Base-by-base conservation (phyloP, 2,329 filamentous ascomycete genomes). In the Chaetomium globosum region DNA sequence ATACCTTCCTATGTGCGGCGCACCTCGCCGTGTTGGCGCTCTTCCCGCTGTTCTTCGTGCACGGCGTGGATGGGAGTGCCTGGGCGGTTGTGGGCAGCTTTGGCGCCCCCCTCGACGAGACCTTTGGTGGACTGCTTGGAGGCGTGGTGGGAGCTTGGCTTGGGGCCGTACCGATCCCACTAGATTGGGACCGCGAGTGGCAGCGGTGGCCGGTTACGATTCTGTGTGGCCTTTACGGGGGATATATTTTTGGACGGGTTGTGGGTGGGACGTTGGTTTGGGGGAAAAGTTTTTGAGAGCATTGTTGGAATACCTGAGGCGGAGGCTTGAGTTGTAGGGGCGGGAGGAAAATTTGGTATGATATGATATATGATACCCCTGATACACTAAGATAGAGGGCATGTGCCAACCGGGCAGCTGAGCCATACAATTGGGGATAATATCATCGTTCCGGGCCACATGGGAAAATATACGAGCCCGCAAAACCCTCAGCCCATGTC, bases 111-210 rank as follows among this genome's bases (percentile, higher is more conserved):
- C 80, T 95, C 26, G 95, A 98, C 77, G 90, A 93, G 74, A 87
- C 91, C 0, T 95, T 92, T 78, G 94, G 93, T 2, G 92, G 87
- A 1, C 83, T 92, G 10, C 77, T 93, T n/a, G 95, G 95, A 5
- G 88, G 87, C 0, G 80, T 89, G 30, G 73, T 94, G 1, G 95
- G 95, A 6, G 92, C 92, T 49, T 98, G 95, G 95, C 80, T 97
- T 51, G 95, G 95, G 3, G 95, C 95, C 8, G 87, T 98, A 61
- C 95, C 96, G 0, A 98, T 99, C 71, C 95, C 95, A 1, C 81
- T 99, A 70, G 95, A 99, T 76, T 98, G 94, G 94, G 95, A 99
- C 76, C 88, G 95, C n/a, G 93, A 96, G 72, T 99, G 95, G 95
- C 95, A 99, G 85, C 91, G 89, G 77, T 99, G 94, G 91, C 95